Evolutionary conservation across 2,329 filamentous ascomycete genomes (phyloP).

Genomic region (Blumeriella jaapii): DNA sequence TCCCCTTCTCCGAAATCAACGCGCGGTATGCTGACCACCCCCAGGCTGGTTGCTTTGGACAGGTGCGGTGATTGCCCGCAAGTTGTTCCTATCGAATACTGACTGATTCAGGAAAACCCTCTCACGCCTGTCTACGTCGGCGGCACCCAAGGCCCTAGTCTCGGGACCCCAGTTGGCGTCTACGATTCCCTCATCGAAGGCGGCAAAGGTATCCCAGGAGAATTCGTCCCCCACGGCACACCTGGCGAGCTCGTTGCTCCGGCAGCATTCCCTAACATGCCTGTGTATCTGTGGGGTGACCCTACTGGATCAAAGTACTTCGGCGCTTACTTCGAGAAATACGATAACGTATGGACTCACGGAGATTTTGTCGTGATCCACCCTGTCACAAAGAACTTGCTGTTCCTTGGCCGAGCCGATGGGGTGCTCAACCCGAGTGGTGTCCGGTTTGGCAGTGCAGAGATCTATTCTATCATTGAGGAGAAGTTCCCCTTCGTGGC

Average conservation of each 20-base stretch:
- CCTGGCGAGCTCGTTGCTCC: constrained; percentile 67
- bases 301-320: constrained; percentile 33
- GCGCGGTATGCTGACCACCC: not conserved
- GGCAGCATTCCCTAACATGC: constrained; percentile 63
- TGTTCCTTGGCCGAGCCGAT: constrained; percentile 61
- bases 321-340: constrained; percentile 49
- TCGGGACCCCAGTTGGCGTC: constrained; percentile 43
- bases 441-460: constrained; percentile 67
- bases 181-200: constrained; percentile 49
- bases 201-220: constrained; percentile 33
- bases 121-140: constrained; percentile 54
- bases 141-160: constrained; percentile 40
- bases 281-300: constrained; percentile 54
- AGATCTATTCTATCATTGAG: constrained; percentile 69
- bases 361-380: constrained; percentile 69
- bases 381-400: constrained; percentile 51
- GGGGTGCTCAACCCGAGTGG: constrained; percentile 72
- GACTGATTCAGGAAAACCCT: constrained; percentile 43
- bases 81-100: not conserved
- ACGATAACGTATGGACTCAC: constrained; percentile 65
- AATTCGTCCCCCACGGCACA: constrained; percentile 40
- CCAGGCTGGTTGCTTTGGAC: constrained; percentile 44
- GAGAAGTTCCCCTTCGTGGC: constrained; percentile 49
- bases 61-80: constrained; percentile 42
- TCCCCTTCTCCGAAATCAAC: constrained; percentile 2